Percentiles rank a stretch among this genome's conserved stretches.
phyloP scores from a whole-genome alignment of 148 eudicot species.

The Camellia granthamiana region DNA sequence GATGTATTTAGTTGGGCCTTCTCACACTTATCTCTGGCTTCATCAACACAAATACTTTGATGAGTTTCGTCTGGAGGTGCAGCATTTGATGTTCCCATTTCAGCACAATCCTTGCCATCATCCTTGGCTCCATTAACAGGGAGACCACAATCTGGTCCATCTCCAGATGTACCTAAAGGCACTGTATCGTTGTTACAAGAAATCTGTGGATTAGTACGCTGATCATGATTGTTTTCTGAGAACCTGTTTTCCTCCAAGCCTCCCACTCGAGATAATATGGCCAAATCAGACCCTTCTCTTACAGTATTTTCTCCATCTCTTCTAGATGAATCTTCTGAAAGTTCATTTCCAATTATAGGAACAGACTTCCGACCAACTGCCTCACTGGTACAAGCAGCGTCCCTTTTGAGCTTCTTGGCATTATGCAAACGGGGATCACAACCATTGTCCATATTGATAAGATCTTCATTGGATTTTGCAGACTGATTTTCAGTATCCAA shows the following conservation, averaged over 20 bases:
- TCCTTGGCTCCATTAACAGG: constrained; percentile 15
- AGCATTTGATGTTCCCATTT: constrained; percentile 15
- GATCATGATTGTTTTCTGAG: not conserved
- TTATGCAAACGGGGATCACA: constrained; percentile 17
- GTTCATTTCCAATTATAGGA: constrained; percentile 18
- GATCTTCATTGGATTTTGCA: constrained; percentile 8
- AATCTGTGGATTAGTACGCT: constrained; percentile 14
- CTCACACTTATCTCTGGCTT: constrained; percentile 18
- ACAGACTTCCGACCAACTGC: constrained; percentile 19
- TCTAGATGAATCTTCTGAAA: constrained; percentile 13
- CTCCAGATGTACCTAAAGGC: constrained; percentile 9
- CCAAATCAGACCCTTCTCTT: constrained; percentile 12
- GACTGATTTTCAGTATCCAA: constrained; percentile 17
- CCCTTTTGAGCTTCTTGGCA: constrained; percentile 43
- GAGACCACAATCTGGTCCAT: constrained; percentile 10
- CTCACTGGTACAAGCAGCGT: constrained; percentile 17
- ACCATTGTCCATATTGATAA: constrained; percentile 15
- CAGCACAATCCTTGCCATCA: constrained; percentile 10
- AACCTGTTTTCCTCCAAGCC: constrained; percentile 12
- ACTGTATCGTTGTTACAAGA: not conserved
- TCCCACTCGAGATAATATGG: constrained; percentile 10
- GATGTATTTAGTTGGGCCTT: constrained; percentile 10
- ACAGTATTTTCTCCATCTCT: constrained; percentile 1
- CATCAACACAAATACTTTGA: constrained; percentile 9
- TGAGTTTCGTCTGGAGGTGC: not conserved